Evolutionary conservation across 176 grass and related monocot species (phyloP), one percentile per base, ranked within the genome.

Genomic region (Musa beccarii): DNA sequence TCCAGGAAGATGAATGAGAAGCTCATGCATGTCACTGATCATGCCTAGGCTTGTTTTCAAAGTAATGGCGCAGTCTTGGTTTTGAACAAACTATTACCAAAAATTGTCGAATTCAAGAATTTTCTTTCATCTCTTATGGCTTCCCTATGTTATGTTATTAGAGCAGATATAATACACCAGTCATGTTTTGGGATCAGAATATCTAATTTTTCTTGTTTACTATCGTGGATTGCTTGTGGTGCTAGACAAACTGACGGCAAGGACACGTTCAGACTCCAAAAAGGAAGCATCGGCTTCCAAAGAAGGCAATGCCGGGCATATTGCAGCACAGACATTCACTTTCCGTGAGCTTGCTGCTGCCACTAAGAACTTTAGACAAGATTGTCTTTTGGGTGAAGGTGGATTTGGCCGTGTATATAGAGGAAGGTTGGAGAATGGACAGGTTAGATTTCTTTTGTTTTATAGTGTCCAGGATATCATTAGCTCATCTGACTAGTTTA

Each of bases 391-490:
- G 68, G 83, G 83, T 23, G 83, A 85, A 75, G 83, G 83, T 24
- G 83, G 83, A 69, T 85, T 85, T 68, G 83, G 83, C n/a, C 83
- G 83, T 75, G 83, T 85, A 54, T 85, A 85, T 43, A 85, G 76
- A 80, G 83, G 83, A 72, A 71, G 43, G 22, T 72, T 59, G 51
- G 64, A 79, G 52, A 70, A n/a, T 51, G 66, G 77, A 79, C 77
- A 79, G 77, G 77, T 79, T 22, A 51, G 53, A 50, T 13, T 51
- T 20, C 6, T 70, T 79, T 59, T 79, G 3, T 43, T 43, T 43
- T 5, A 43, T 43, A 43, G 4, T 43, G 3, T 43, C 34, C 34
- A 43, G 34, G 34, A 6, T 43, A 43, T 43, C 34, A 12, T 0
- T 54, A 54, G 66, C 65, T 68, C 24, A 68, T 68, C 6, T 68